A percentile compares a stretch with the other conserved stretches of the same genome.
Conservation (phyloP, 2,329 filamentous ascomycete species). For the Bipolaris oryzae region DNA sequence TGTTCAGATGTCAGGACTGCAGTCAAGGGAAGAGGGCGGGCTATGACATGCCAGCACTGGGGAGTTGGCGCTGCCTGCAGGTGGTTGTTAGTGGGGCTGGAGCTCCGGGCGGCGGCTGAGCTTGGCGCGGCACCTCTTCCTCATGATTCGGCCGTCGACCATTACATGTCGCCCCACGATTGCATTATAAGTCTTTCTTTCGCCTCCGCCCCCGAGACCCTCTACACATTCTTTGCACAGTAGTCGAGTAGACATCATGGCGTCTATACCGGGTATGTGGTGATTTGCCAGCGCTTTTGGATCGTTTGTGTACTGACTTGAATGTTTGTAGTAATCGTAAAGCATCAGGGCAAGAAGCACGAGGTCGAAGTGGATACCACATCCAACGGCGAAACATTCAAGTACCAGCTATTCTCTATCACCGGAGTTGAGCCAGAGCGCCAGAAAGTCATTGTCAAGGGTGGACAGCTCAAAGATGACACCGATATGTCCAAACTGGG, state of each 20-base stretch:
- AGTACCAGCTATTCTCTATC: constrained; percentile 91
- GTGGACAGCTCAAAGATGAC: constrained; percentile 94
- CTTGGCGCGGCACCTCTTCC: constrained; percentile 30
- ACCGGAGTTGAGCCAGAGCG: constrained; percentile 95
- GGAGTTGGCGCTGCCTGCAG: constrained; percentile 32
- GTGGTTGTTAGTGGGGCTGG: constrained; percentile 34
- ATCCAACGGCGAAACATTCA: constrained; percentile 89
- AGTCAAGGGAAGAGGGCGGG: constrained; percentile 18
- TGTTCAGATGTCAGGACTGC: constrained; percentile 23
- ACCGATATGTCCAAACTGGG: constrained; percentile 82
- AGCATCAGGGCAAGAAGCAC: constrained; percentile 94
- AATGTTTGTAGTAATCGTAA: constrained; percentile 74
- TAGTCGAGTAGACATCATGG: constrained; percentile 36
- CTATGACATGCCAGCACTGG: constrained; percentile 42
- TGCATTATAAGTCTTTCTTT: constrained; percentile 22
- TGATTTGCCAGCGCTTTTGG: not conserved
- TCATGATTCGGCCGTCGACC: constrained; percentile 36
- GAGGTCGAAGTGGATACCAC: constrained; percentile 88
- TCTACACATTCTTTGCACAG: constrained; percentile 2
- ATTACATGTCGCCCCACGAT: constrained; percentile 40
- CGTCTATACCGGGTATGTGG: constrained; percentile 45
- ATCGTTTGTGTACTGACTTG: constrained; percentile 26
- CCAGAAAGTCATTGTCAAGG: constrained; percentile 95
- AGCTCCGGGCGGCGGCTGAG: constrained; percentile 30
- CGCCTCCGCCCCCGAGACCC: constrained; percentile 13